Percentiles rank a stretch among this genome's conserved stretches.
Conservation (phyloP, 768 basidiomycete genomes). For the Suillus hirtellus region DNA sequence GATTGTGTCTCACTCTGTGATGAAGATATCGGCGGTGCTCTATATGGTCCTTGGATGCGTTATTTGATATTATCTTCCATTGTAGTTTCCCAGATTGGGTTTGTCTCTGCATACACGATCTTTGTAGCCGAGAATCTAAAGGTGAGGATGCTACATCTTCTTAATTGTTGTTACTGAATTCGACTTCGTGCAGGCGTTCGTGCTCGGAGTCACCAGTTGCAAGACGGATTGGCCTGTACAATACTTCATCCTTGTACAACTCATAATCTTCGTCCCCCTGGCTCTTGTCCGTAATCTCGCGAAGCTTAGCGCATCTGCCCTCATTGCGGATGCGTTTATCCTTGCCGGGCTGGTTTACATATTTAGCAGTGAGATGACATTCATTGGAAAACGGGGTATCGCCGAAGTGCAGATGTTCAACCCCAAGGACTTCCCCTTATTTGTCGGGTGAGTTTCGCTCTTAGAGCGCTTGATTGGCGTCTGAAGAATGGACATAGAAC, state of each 20-base stretch:
- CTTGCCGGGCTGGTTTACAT: conserved; percentile 85
- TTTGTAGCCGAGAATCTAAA: conserved; percentile 92
- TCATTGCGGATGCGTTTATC: conserved; percentile 95
- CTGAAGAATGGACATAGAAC: conserved; percentile 51
- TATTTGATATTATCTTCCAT: conserved; percentile 86
- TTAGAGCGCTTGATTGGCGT: neutral
- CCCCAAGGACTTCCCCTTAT: conserved; percentile 81
- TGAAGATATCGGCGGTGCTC: conserved; percentile 85
- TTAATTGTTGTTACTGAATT: neutral
- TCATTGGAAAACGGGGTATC: conserved; percentile 68
- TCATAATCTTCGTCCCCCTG: conserved; percentile 86
- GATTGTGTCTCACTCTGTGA: conserved; percentile 5
- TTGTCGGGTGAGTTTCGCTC: conserved; percentile 71
- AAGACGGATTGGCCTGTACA: conserved; percentile 62
- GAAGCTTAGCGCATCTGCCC: conserved; percentile 88
- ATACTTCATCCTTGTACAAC: conserved; percentile 81
- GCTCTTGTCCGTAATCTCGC: conserved; percentile 92
- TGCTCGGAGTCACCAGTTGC: conserved; percentile 80
- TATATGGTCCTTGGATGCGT: conserved; percentile 95
- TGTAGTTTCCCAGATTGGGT: conserved; percentile 85
- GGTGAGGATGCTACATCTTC: conserved; percentile 26
- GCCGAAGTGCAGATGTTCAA: conserved; percentile 89
- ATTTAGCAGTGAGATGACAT: conserved; percentile 77
- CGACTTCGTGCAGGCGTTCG: conserved; percentile 63
- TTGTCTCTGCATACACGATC: conserved; percentile 89